A percentile compares a stretch with the other conserved stretches of the same genome.
These are phyloP conservation scores for Claviceps fusiformis DNA, from an alignment of 2,329 filamentous ascomycete species.

Conservation along the genomic window DNA sequence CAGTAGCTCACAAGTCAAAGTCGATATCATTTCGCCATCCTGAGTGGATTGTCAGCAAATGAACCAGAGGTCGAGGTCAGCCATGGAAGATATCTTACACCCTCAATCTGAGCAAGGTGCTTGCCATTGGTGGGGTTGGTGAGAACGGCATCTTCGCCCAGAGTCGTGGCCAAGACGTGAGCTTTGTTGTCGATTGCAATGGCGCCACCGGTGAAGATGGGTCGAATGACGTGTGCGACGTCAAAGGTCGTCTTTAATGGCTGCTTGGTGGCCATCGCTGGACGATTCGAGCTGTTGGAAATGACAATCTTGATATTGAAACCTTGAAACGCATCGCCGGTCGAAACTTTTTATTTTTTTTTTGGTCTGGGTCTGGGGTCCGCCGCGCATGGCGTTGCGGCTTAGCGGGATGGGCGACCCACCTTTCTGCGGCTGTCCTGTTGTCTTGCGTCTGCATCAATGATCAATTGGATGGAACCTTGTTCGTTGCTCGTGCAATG, in stretches of 20 bases:
- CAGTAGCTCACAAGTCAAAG: slow-evolving; percentile 42
- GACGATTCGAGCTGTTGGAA: background rate
- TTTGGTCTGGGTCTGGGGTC: background rate
- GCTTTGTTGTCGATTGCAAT: slow-evolving; percentile 72
- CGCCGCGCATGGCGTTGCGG: background rate
- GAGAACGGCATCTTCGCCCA: slow-evolving; percentile 85
- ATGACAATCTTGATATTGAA: background rate
- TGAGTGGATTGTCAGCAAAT: slow-evolving; percentile 16
- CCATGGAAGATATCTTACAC: slow-evolving; percentile 36
- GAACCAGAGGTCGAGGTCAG: background rate
- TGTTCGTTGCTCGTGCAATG: background rate
- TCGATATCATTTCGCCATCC: slow-evolving; percentile 72
- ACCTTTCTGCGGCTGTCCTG: background rate
- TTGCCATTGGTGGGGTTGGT: slow-evolving; percentile 73
- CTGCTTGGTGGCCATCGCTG: slow-evolving; percentile 43
- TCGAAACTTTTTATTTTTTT: slow-evolving; percentile 5
- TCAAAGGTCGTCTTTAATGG: slow-evolving; percentile 81
- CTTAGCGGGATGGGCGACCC: background rate
- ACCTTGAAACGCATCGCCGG: background rate
- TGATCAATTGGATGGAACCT: background rate
- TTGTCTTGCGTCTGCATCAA: background rate
- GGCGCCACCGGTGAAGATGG: slow-evolving; percentile 86
- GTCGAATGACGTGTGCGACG: slow-evolving; percentile 67
- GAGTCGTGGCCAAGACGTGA: slow-evolving; percentile 68
- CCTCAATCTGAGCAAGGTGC: slow-evolving; percentile 76